Conservation (phyloP, 345 rosid species). For the Dipteronia sinensis region DNA sequence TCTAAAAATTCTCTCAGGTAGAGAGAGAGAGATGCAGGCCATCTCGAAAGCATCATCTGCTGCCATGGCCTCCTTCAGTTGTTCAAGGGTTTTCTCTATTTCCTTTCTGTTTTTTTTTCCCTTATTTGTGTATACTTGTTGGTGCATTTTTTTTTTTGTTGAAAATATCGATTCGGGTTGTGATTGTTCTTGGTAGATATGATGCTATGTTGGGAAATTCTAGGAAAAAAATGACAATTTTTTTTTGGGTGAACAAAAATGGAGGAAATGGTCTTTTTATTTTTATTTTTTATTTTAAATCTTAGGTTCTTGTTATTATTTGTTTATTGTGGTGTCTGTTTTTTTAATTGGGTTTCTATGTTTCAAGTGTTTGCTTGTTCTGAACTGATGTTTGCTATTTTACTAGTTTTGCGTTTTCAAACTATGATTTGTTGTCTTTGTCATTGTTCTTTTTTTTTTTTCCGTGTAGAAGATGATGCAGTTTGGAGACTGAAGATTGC, state of each 20-base stretch:
- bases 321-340: slow-evolving; percentile 4
- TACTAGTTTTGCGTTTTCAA: neutral
- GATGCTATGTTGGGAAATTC: slow-evolving; percentile 11
- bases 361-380: neutral
- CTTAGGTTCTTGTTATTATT: neutral
- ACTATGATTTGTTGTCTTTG: neutral
- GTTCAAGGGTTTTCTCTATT: slow-evolving; percentile 54
- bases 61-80: slow-evolving; percentile 71
- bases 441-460: neutral
- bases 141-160: neutral
- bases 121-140: neutral
- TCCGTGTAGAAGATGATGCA: neutral
- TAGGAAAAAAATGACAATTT: slow-evolving; percentile 5
- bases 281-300: too few relatives aligned
- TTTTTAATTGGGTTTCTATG: neutral
- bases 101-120: neutral
- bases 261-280: slow-evolving; percentile 3
- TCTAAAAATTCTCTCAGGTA: neutral
- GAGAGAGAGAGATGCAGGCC: slow-evolving; percentile 52
- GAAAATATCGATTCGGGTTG: neutral
- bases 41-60: slow-evolving; percentile 78
- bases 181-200: slow-evolving; percentile 5
- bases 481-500: neutral
- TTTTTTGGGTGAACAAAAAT: neutral
- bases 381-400: neutral